Evolutionary conservation across 805 yeast species (phyloP).

Genomic region (Yarrowia osloensis): DNA sequence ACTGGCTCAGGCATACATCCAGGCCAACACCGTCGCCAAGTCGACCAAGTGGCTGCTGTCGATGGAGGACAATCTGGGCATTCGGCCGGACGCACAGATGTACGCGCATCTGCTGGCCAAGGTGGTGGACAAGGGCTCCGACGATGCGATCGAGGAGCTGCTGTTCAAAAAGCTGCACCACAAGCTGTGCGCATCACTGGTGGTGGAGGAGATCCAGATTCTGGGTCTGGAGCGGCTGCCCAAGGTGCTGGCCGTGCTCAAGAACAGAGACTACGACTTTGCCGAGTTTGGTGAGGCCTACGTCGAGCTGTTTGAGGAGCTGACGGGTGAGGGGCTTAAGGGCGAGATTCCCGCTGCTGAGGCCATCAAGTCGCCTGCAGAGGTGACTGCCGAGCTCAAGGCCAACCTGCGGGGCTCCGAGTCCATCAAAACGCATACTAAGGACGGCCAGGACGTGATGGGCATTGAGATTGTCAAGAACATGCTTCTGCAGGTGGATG

Average conservation of each 20-base stretch:
- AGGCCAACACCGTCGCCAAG: neutral
- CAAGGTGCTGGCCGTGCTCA: neutral
- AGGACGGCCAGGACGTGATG: neutral
- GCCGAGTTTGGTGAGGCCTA: conserved; percentile 17
- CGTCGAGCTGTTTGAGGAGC: conserved; percentile 24
- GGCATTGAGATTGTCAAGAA: conserved; percentile 14
- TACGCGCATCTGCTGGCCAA: conserved; percentile 2
- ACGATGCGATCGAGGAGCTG: neutral
- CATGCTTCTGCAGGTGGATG: conserved; percentile 25
- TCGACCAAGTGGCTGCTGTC: neutral
- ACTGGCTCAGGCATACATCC: neutral
- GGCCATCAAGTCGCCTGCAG: neutral
- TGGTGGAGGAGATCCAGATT: conserved; percentile 27
- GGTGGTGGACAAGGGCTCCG: neutral
- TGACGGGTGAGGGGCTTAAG: neutral
- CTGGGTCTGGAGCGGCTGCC: conserved; percentile 16
- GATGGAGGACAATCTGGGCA: neutral
- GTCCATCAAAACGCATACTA: neutral
- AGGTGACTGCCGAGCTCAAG: neutral
- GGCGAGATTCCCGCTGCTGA: no score
- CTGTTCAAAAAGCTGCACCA: neutral
- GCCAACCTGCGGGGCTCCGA: neutral
- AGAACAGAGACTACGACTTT: neutral
- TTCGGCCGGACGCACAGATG: neutral
- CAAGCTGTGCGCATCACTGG: neutral